phyloP scores from a whole-genome alignment of 2,329 filamentous ascomycete species.

The Emmonsiellopsis sp. region DNA sequence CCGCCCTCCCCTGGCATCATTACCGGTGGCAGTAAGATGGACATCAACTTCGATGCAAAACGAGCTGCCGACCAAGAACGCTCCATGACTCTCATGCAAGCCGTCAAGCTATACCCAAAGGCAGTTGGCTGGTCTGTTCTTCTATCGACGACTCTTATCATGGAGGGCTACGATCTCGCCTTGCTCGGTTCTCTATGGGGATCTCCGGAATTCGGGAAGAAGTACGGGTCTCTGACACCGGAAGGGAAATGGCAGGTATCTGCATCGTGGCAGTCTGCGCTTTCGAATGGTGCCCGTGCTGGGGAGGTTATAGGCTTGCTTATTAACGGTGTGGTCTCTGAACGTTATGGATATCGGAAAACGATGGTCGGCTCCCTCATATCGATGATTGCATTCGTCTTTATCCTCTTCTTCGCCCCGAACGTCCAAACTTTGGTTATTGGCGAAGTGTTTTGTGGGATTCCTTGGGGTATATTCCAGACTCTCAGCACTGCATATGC shows the following conservation, averaged over 20 bases:
- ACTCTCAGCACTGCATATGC: conserved; percentile 30
- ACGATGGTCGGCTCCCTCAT: conserved; percentile 19
- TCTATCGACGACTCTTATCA: conserved; percentile 28
- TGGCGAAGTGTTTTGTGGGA: conserved; percentile 31
- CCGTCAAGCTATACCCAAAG: conserved; percentile 22
- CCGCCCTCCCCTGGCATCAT: background rate
- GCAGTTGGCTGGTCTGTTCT: conserved; percentile 30
- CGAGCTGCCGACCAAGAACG: conserved; percentile 26
- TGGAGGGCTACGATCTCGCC: conserved; percentile 34
- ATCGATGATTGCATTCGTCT: conserved; percentile 21
- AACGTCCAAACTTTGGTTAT: conserved; percentile 26
- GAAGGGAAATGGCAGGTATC: conserved; percentile 18
- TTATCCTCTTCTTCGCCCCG: conserved; percentile 34
- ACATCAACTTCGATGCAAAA: conserved; percentile 11
- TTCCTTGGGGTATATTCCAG: conserved; percentile 30
- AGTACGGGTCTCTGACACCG: conserved; percentile 18
- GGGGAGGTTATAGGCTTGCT: conserved; percentile 60
- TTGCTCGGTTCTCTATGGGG: conserved; percentile 28
- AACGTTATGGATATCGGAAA: conserved; percentile 45
- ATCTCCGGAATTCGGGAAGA: conserved; percentile 18
- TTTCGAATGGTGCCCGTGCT: conserved; percentile 44
- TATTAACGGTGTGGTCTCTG: conserved; percentile 57
- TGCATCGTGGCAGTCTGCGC: conserved; percentile 24
- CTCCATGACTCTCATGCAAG: conserved; percentile 26
- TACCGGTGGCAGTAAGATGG: background rate